A percentile compares a stretch with the other conserved stretches of the same genome.
Evolutionary conservation across 306 rosid species (phyloP).

Genomic region (Urtica urens): DNA sequence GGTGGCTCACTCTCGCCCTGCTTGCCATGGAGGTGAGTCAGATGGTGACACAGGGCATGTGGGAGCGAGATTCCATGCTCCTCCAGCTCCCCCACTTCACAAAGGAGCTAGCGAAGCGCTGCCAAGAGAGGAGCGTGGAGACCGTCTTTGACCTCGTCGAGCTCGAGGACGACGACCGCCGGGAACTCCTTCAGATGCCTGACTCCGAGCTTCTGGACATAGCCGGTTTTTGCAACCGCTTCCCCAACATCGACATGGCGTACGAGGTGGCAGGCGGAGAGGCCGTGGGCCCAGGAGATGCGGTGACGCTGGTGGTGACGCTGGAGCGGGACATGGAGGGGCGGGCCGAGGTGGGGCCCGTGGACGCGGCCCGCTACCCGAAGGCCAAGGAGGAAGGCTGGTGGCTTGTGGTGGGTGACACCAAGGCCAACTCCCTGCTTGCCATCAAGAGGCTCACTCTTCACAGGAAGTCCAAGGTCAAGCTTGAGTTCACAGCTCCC

Average conservation of each 20-base stretch:
- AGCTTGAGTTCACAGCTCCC: constrained; percentile 66
- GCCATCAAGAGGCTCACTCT: constrained; percentile 73
- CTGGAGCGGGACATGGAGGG: constrained; percentile 78
- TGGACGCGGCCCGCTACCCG: constrained; percentile 68
- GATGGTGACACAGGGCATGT: constrained; percentile 90
- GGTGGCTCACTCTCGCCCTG: constrained; percentile 78
- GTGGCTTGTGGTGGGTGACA: constrained; percentile 93
- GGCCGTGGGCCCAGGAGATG: constrained; percentile 46
- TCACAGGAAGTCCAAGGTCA: constrained; percentile 60
- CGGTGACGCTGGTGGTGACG: constrained; percentile 47
- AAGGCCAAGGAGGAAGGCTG: constrained; percentile 90
- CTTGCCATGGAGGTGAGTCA: constrained; percentile 94
- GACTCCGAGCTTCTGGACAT: constrained; percentile 62
- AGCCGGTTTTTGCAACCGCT: constrained; percentile 71
- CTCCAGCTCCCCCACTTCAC: constrained; percentile 89
- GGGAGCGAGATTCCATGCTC: constrained; percentile 91
- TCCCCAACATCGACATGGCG: constrained; percentile 69
- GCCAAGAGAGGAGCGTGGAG: constrained; percentile 63
- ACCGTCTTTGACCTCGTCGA: constrained; percentile 78
- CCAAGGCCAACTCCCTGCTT: constrained; percentile 53
- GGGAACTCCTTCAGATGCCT: constrained; percentile 62
- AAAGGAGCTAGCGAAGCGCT: constrained; percentile 71
- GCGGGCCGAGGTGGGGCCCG: constrained; percentile 52
- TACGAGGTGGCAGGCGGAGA: constrained; percentile 58
- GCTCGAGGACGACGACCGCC: constrained; percentile 85